Base-by-base conservation (phyloP, 177 flowering plant genomes). In the Vitis hybrid region DNA sequence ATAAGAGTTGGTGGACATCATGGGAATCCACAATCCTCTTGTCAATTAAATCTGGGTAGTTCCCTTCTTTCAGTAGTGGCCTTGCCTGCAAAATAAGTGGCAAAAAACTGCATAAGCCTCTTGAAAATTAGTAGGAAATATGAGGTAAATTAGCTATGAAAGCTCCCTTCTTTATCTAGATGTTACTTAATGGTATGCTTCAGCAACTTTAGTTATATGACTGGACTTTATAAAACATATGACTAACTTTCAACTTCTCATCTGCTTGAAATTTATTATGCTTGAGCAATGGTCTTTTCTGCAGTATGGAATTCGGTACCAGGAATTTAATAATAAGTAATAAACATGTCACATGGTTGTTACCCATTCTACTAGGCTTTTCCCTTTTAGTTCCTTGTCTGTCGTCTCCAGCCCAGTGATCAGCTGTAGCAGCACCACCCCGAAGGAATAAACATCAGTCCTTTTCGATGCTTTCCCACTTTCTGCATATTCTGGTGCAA, bases 401-500 rank as follows among this genome's bases (percentile, higher is more conserved):
- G 75, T 79, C 7, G 86, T 77, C 75, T 75, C 83, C 48, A 79
- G 64, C 16, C 96, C 93, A 9, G 87, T 90, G 69, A 89, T 85
- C 18, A 90, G 79, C 76, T 89, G 84, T 12, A 90, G 58, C 39
- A 90, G 84, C 31, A 90, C 89, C 49, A 89, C 85, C n/a, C 95
- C 93, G 74, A 87, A 90, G 60, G 95, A 79, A 68, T 85, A 90
- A 58, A 90, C 93, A 72, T 90, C 90, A 16, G 91, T 83, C 80
- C 86, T 89, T 13, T 84, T 82, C 8, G 88, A 82, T 62, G 81
- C 86, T 77, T 78, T 85, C 56, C 90, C 91, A 69, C 70, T 82
- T 76, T 84, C 89, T 63, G 87, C 91, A 81, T 87, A 90, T 81
- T 90, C 93, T 53, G 95, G 95, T 70, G 90, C 91, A 67, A 90